Evolutionary conservation across 768 basidiomycete species (phyloP).

Genomic region (Lactarius sp.): DNA sequence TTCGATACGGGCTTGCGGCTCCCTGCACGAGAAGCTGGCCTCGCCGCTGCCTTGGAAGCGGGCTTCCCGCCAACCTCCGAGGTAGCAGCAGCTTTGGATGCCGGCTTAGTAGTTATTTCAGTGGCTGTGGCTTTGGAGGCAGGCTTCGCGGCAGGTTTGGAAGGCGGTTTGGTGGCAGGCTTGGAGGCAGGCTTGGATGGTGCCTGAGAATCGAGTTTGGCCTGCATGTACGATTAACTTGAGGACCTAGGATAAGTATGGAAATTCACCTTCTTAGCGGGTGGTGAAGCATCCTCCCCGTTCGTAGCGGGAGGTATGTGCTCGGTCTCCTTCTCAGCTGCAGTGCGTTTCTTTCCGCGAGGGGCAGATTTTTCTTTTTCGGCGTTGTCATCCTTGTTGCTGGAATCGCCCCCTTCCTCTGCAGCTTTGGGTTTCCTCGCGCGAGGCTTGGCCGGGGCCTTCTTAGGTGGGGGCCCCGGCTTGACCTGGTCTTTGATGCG

Average conservation of each 20-base stretch:
- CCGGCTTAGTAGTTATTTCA: slow-evolving; percentile 36
- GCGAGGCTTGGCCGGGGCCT: slow-evolving; percentile 58
- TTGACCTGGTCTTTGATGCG: slow-evolving; percentile 74
- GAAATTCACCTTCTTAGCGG: slow-evolving; percentile 58
- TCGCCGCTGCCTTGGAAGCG: slow-evolving; percentile 31
- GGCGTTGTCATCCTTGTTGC: slow-evolving; percentile 32
- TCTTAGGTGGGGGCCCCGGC: slow-evolving; percentile 48
- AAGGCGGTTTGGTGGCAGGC: slow-evolving; percentile 36
- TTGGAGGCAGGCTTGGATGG: slow-evolving; percentile 36
- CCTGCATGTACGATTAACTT: slow-evolving; percentile 5
- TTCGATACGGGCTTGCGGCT: slow-evolving; percentile 35
- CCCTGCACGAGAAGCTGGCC: slow-evolving; percentile 28
- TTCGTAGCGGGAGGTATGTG: slow-evolving; percentile 36
- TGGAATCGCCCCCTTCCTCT: slow-evolving; percentile 32
- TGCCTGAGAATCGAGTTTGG: slow-evolving; percentile 22
- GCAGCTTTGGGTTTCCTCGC: slow-evolving; percentile 40
- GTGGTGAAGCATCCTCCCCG: slow-evolving; percentile 43
- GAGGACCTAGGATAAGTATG: slow-evolving; percentile 14
- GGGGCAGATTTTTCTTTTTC: slow-evolving; percentile 43
- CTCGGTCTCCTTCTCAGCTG: slow-evolving; percentile 39
- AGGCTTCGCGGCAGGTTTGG: slow-evolving; percentile 35
- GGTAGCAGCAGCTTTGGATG: slow-evolving; percentile 28
- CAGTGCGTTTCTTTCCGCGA: slow-evolving; percentile 51
- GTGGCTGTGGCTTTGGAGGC: slow-evolving; percentile 34
- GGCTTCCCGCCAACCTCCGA: slow-evolving; percentile 29